Conservation (phyloP, 176 grass and related monocot genomes). For the Aegilops speltoides region DNA sequence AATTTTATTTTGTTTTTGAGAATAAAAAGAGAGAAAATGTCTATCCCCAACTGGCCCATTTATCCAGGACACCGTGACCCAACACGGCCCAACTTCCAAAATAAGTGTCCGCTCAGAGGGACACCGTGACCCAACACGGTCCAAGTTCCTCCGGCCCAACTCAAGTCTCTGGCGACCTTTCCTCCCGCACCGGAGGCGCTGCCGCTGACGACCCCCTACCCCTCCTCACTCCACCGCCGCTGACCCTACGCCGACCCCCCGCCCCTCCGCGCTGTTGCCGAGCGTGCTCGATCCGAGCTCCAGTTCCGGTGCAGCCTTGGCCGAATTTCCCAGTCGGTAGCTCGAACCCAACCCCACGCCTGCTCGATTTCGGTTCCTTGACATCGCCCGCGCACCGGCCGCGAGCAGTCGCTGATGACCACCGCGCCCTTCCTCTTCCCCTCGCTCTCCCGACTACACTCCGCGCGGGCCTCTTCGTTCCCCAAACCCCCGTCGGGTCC, state of each 20-base stretch:
- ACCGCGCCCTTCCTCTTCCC: constrained; percentile 5
- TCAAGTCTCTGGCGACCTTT: neutral
- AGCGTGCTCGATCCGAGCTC: neutral
- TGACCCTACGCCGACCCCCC: neutral
- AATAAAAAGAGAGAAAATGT: too few species aligned
- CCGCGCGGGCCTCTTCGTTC: neutral
- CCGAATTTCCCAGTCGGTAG: neutral
- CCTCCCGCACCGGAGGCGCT: neutral
- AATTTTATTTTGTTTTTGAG: too few species aligned
- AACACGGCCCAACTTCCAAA: neutral
- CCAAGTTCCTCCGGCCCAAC: neutral
- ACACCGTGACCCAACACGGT: neutral
- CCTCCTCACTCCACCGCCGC: neutral
- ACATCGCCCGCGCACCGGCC: neutral
- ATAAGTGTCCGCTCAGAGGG: too few species aligned
- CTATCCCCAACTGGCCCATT: too few species aligned
- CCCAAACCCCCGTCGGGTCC: neutral
- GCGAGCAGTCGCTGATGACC: constrained; percentile 23
- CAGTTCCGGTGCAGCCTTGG: neutral
- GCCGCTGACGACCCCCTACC: neutral
- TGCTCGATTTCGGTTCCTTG: neutral
- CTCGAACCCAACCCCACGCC: neutral
- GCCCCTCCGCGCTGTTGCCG: neutral
- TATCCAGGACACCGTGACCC: neutral
- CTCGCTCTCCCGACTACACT: neutral